Conservation (phyloP, 257 asterid species). For the Schizonepeta tenuifolia region DNA sequence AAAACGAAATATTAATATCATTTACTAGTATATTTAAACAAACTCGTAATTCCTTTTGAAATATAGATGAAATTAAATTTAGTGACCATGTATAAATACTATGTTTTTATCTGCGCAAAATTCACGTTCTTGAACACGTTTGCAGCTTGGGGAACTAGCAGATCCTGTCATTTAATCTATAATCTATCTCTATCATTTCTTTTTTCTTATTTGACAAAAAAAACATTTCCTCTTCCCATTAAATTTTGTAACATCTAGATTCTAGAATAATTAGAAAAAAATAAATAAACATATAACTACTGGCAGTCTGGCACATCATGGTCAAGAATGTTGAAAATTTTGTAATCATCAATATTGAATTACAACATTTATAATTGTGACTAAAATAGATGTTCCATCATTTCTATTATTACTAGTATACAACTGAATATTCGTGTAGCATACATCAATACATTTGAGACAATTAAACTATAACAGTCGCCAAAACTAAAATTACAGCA, state of each 20-base stretch:
- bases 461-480: too few relatives aligned
- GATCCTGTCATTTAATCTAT: background rate
- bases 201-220: background rate
- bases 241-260: background rate
- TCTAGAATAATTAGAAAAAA: background rate
- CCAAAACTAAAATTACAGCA: too few relatives aligned
- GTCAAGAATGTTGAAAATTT: conserved; percentile 25
- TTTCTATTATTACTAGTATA: too few relatives aligned
- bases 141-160: background rate
- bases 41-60: background rate
- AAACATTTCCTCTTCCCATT: background rate
- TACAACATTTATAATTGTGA: too few relatives aligned
- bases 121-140: too few relatives aligned
- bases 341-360: too few relatives aligned
- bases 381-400: too few relatives aligned
- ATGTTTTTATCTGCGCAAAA: background rate
- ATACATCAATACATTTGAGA: too few relatives aligned
- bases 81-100: background rate
- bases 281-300: background rate
- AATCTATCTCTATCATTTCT: background rate
- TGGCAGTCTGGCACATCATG: background rate
- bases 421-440: too few relatives aligned
- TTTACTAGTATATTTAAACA: too few relatives aligned
- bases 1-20: too few relatives aligned
- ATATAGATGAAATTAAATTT: too few relatives aligned